Evolutionary conservation across 805 yeast genomes (phyloP).

Genomic region (Cyberlindnera suaveolens): DNA sequence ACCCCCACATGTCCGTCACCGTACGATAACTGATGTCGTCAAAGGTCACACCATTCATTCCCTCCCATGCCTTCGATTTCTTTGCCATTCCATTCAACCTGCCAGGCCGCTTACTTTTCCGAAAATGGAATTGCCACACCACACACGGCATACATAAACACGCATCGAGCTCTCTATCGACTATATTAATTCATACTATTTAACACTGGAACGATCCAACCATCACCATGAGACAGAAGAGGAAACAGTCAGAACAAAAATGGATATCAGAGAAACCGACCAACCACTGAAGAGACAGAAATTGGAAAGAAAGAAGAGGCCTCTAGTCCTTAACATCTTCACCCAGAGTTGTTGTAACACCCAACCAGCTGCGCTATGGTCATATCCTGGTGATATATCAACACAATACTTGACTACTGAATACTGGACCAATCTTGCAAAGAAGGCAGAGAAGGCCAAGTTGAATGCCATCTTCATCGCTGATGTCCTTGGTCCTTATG

Average conservation of each 20-base stretch:
- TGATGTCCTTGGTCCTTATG: conserved; percentile 34
- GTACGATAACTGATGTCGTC: too few species aligned
- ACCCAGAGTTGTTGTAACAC: conserved; percentile 27
- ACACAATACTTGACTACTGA: conserved; percentile 22
- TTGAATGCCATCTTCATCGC: conserved; percentile 34
- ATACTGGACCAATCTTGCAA: conserved; percentile 34
- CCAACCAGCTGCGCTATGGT: conserved; percentile 31
- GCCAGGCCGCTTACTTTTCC: too few species aligned
- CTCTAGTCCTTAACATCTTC: conserved; percentile 33
- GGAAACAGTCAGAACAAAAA: not conserved
- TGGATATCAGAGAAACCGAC: not conserved
- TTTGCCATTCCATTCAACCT: too few species aligned
- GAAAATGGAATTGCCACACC: too few species aligned
- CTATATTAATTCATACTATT: too few species aligned
- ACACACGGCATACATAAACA: too few species aligned
- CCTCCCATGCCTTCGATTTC: too few species aligned
- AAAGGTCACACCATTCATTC: too few species aligned
- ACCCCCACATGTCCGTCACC: too few species aligned
- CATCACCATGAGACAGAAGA: too few species aligned
- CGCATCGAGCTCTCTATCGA: too few species aligned
- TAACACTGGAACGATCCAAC: too few species aligned
- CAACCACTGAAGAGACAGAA: not conserved
- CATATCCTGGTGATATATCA: conserved; percentile 32
- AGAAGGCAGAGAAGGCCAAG: conserved; percentile 31
- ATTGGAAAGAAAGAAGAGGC: conserved; percentile 9